Evolutionary conservation across 225 moss, liverwort and hornwort species (phyloP), one percentile per base, ranked within the genome.

Genomic region (Marchantia polymorpha): DNA sequence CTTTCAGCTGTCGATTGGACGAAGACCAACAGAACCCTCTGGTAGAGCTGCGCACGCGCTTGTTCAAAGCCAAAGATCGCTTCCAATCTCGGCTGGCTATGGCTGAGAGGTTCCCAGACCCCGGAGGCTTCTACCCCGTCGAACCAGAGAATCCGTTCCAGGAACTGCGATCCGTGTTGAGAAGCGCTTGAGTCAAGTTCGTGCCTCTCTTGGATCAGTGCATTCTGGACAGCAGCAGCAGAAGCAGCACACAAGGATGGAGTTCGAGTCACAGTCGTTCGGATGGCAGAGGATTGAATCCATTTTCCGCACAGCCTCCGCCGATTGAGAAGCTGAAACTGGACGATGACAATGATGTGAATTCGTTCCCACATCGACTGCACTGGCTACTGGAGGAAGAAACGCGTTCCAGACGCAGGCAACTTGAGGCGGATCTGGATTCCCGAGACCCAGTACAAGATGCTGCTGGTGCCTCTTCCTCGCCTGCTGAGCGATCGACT

Each of bases 171-270:
- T 64, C 83, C 46, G 81, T 81, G 49, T 79, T 87, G 16, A 76
- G 81, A 56, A 80, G 78, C 66, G 79, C 83, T 12, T 79, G 82
- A 48, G 77, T 79, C 50, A 79, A 84, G 54, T 87, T 87, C 67
- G 63, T 87, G 58, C 83, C 81, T 58, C 76, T 87, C 39, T 73
- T 87, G 52, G 87, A 87, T 66, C 81, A 87, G 66, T 82, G 82
- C 52, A 73, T 84, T 59, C 76, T 79, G 47, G 70, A 30, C 30
- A 48, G 52, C 71, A 49, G 64, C 64, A n/a, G 56, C 12, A 15
- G 13, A 25, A 65, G 23, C 25, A n/a, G n/a, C n/a, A 25, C 31
- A 23, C 22, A 11, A n/a, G 13, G 68, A 39, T 47, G 12, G 10
- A 5, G 8, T 11, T 12, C 12, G 52, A 53, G 27, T 22, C 50